A percentile compares a stretch with the other conserved stretches of the same genome.
Conservation (phyloP, 2,329 filamentous ascomycete species). For the Arthrobotrys megalospora region DNA sequence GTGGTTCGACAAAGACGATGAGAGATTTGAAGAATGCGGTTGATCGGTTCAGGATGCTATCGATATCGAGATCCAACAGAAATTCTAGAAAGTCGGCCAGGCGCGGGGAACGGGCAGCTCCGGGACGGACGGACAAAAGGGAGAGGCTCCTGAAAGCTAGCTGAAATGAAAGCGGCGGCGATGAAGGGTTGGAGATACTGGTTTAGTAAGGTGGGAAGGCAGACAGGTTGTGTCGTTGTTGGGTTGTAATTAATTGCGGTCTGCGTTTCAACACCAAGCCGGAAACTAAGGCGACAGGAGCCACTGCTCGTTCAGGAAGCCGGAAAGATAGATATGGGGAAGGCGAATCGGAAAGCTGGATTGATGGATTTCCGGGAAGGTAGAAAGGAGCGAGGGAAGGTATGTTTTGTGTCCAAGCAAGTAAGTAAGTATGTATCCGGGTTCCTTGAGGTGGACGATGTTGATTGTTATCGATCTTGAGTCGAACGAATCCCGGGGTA, state of each 20-base stretch:
- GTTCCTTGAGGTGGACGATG: constrained; percentile 3
- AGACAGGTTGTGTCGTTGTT: constrained; percentile 13
- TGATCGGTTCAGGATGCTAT: constrained; percentile 9
- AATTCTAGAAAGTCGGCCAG: constrained; percentile 20
- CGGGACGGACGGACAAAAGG: constrained; percentile 7
- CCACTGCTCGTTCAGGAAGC: constrained; percentile 37
- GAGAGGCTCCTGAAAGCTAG: constrained; percentile 12
- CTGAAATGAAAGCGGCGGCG: constrained; percentile 45
- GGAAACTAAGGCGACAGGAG: constrained; percentile 29
- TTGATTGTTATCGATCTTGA: constrained; percentile 39
- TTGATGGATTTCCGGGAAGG: constrained; percentile 30
- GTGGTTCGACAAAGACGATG: background rate
- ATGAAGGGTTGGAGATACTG: constrained; percentile 53
- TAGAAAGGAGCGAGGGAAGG: constrained; percentile 1
- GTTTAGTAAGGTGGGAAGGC: constrained; percentile 60
- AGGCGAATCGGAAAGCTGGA: constrained; percentile 16
- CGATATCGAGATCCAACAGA: constrained; percentile 8
- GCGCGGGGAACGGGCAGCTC: constrained; percentile 7
- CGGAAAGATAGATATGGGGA: constrained; percentile 30
- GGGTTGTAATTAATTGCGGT: constrained; percentile 31
- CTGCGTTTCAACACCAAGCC: constrained; percentile 31
- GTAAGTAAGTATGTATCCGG: constrained; percentile 6
- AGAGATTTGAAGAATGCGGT: background rate
- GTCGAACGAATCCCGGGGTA: constrained; percentile 29
- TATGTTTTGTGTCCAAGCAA: background rate